Evolutionary conservation across 192 early-diverging fungal genomes (phyloP), one percentile per base, ranked within the genome.

Genomic region (Backusella westeae): DNA sequence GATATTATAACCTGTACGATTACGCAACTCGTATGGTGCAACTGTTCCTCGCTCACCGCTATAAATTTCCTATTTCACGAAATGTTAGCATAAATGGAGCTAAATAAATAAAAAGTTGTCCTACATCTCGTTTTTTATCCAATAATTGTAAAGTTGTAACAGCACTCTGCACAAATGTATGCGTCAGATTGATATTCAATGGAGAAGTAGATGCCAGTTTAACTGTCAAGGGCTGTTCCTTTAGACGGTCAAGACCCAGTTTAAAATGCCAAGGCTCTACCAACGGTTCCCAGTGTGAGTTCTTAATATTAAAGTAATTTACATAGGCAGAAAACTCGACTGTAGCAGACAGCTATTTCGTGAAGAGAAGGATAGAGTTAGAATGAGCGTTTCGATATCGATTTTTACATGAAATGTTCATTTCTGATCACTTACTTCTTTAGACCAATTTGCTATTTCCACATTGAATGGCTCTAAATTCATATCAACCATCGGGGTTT

Each of bases 261-360:
- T 84, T 80, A 71, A 94, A 92, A 49, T 93, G 84, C 93, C 94
- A 97, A 7, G 93, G 95, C 81, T 99, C 98, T 19, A 98, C 73
- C 46, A 99, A 78, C 3, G 98, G 96, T 80, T 99, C 98, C 98
- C 98, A 99, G 80, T 98, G 97, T 34, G 97, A 98, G 82, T 96
- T 97, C 76, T 95, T 94, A 41, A 97, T 85, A 85, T 99, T 98
- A 74, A 97, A 99, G 82, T 94, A 97, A 80, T 98, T 98, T 42
- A 92, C 88, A 69, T 93, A 90, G 52, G 96, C 78, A 39, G 87
- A 80, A 4, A 98, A 80, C 6, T 89, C 87, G 4, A 89, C 89
- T 75, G 93, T 90, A 17, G 95, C 86, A 23, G 68, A 59, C 8
- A 81, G 29, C 80, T 86, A 82, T 26, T 73, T 85, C 29, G 14